Conservation (phyloP, 371 early-diverging fungal genomes). For the Mycotypha africana region DNA sequence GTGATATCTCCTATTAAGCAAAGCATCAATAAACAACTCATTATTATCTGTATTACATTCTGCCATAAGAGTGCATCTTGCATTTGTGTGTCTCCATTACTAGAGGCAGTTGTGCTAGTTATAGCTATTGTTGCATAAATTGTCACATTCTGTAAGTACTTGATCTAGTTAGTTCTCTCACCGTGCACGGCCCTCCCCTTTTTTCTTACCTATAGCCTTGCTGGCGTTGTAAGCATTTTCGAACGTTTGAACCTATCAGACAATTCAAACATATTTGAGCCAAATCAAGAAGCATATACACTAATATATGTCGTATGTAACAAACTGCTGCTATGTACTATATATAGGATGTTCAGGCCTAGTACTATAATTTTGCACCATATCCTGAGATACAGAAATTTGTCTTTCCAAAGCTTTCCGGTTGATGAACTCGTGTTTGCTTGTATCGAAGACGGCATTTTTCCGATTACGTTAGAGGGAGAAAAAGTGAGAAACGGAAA, state of each 20-base stretch:
- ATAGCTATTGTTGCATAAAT: not conserved
- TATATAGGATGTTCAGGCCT: slow-evolving; percentile 14
- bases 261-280: too few species aligned
- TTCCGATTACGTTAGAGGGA: too few species aligned
- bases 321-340: not conserved
- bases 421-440: too few species aligned
- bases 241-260: too few species aligned
- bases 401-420: too few species aligned
- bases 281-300: too few species aligned
- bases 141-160: too few species aligned
- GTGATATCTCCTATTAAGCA: slow-evolving; percentile 14
- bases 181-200: slow-evolving; percentile 6
- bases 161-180: not conserved
- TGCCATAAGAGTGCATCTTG: slow-evolving; percentile 1
- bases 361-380: slow-evolving; percentile 12
- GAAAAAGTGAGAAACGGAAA: too few species aligned
- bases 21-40: slow-evolving; percentile 15
- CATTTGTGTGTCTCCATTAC: too few species aligned
- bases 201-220: not conserved
- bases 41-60: slow-evolving; percentile 7
- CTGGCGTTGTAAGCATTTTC: not conserved
- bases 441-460: too few species aligned
- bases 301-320: too few species aligned
- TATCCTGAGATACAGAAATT: too few species aligned
- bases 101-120: not conserved